Percentiles rank a stretch among this genome's conserved stretches.
These are phyloP conservation scores for Calonectria multiphialidica DNA, from an alignment of 2,329 filamentous ascomycete genomes.

Conservation along the genomic window DNA sequence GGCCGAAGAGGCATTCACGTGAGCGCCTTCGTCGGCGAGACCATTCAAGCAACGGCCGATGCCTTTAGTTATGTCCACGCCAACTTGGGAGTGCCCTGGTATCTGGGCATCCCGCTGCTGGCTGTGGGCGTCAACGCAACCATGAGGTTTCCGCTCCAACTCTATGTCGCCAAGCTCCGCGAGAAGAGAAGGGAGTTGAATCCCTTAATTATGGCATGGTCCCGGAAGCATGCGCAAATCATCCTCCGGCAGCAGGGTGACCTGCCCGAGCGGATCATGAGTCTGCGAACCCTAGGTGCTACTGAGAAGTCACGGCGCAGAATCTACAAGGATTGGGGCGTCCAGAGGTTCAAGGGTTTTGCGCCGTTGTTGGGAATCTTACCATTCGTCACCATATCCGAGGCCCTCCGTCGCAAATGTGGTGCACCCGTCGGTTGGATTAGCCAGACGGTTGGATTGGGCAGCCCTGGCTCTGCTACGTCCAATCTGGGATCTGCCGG, in stretches of 20 bases:
- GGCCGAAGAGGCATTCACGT: constrained; percentile 50
- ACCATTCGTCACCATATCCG: constrained; percentile 63
- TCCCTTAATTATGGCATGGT: constrained; percentile 50
- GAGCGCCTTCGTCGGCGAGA: constrained; percentile 45
- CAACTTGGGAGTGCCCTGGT: constrained; percentile 63
- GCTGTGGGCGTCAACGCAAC: constrained; percentile 59
- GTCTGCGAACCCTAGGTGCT: constrained; percentile 40
- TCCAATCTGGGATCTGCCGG: constrained; percentile 41
- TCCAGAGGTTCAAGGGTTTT: constrained; percentile 62
- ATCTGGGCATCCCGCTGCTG: constrained; percentile 64
- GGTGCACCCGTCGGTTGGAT: constrained; percentile 48
- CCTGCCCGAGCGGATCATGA: constrained; percentile 34
- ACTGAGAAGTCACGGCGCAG: constrained; percentile 46
- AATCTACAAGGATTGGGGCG: constrained; percentile 54
- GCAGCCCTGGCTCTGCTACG: constrained; percentile 32
- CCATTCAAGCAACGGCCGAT: constrained; percentile 55
- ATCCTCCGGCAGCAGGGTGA: constrained; percentile 14
- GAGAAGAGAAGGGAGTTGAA: constrained; percentile 44
- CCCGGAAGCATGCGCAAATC: constrained; percentile 38
- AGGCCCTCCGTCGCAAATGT: constrained; percentile 61
- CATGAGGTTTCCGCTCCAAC: constrained; percentile 60
- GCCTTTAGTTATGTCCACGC: constrained; percentile 58
- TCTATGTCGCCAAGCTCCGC: constrained; percentile 53
- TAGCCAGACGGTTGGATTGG: constrained; percentile 47
- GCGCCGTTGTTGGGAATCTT: constrained; percentile 55